A percentile compares a stretch with the other conserved stretches of the same genome.
Evolutionary conservation across 306 rosid genomes (phyloP).

Genomic region (Rosa lucieae): DNA sequence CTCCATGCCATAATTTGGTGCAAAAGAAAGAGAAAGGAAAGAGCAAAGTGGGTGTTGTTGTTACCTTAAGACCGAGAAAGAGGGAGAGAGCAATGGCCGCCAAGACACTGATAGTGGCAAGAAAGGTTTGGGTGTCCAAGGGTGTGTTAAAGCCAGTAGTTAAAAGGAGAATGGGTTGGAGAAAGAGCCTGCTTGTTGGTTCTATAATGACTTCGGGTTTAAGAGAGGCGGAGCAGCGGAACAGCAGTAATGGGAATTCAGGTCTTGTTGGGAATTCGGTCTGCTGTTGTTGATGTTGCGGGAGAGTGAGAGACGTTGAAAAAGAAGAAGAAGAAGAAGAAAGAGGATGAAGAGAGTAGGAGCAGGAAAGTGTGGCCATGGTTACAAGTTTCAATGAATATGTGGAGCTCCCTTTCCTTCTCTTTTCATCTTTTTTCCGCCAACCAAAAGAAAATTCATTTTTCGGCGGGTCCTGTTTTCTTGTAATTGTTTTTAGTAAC

Average conservation of each 20-base stretch:
- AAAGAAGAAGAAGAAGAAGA: conserved; percentile 38
- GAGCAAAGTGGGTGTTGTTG: not conserved
- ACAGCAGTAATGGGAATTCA: conserved; percentile 22
- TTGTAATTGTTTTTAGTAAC: not conserved
- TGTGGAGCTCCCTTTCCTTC: conserved; percentile 33
- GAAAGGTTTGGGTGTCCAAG: conserved; percentile 78
- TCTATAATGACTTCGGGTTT: conserved; percentile 36
- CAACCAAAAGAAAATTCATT: not conserved
- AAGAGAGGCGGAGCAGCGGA: conserved; percentile 29
- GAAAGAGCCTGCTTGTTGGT: conserved; percentile 36
- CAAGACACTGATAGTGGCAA: conserved; percentile 73
- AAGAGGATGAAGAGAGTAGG: conserved; percentile 48
- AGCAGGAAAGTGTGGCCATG: conserved; percentile 61
- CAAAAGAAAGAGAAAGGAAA: not conserved
- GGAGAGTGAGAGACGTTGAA: conserved; percentile 40
- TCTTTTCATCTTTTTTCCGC: not conserved
- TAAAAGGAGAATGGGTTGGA: conserved; percentile 60
- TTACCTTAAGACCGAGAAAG: conserved; percentile 86
- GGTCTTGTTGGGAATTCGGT: conserved; percentile 25
- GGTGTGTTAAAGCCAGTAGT: conserved; percentile 41
- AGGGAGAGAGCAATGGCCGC: conserved; percentile 90
- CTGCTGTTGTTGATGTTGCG: conserved; percentile 22
- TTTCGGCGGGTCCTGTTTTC: not conserved
- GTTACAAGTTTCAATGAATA: conserved; percentile 29
- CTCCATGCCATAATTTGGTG: not conserved